Evolutionary conservation across 305 asterid species (phyloP), one percentile per base, ranked within the genome.

Genomic region (Fraxinus ornus): DNA sequence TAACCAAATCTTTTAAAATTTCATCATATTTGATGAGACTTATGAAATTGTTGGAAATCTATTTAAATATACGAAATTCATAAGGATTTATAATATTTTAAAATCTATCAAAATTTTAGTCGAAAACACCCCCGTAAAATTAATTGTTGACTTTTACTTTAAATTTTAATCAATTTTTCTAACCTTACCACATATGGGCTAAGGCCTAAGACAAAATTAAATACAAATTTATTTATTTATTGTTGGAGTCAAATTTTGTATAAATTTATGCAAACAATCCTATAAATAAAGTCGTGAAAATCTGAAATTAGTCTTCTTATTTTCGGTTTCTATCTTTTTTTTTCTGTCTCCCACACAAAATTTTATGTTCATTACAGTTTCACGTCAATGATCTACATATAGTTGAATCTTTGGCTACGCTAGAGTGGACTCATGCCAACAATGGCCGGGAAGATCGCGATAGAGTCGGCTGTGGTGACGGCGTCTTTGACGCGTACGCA

Each of bases 361-460:
- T 28, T 28, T 24, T 12, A 24, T 28, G 35, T 66, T 66, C 35
- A 15, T 22, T 21, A 21, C 72, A 21, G 72, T 62, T 57, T 57
- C 36, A 24, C 74, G 74, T 66, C 74, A 6, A 32, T 71, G 76
- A 71, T 71, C 76, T 71, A 7, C 75, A 28, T 26, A 12, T 26
- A 30, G n/a, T 28, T 71, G 41, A 32, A 71, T 71, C 9, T n/a
- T 17, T 13, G 24, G n/a, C 76, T 32, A 30, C 44, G 39, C 26
- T 10, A 1, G 39, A 71, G 76, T 71, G 12, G 76, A 71, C 41
- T 30, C 73, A 49, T 55, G 72, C 44, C 80, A 17, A 41, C 75
- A 80, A 84, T 87, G 89, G 52, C 84, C 70, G 57, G 77, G 28
- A 37, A 37, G 32, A 70, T 64, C 75, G 77, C 81, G 44, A 17